Evolutionary conservation across 192 early-diverging fungal species (phyloP).

Genomic region (Allomyces arbusculus): DNA sequence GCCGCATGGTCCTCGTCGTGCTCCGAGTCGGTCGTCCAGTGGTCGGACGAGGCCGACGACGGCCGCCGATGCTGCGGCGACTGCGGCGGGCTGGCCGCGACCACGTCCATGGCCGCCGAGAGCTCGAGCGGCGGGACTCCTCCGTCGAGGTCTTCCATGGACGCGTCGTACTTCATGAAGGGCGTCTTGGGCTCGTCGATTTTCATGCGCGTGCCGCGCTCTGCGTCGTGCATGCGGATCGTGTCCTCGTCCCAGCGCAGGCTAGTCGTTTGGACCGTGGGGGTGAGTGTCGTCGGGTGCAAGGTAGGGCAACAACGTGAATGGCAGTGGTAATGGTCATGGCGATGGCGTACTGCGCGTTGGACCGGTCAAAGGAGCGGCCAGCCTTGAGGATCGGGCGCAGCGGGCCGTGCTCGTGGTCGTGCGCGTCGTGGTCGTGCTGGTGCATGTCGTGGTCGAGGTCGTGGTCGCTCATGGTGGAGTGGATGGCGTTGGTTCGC

Average conservation of each 20-base stretch:
- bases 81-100: not conserved
- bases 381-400: not conserved
- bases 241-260: constrained; percentile 92
- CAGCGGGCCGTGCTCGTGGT: not conserved
- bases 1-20: constrained; percentile 12
- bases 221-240: constrained; percentile 64
- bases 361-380: no score
- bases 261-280: not conserved
- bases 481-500: no score
- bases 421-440: no score
- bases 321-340: not conserved
- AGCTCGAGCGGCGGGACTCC: not conserved
- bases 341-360: no score
- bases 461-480: no score
- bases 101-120: not conserved
- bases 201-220: constrained; percentile 88
- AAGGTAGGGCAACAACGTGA: no score
- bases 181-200: constrained; percentile 92
- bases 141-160: constrained; percentile 2
- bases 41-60: no score
- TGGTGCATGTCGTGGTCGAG: no score
- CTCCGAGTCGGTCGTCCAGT: not conserved
- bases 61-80: no score
- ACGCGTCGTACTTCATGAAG: constrained; percentile 34
- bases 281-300: not conserved